Base-by-base conservation (phyloP, 2,329 filamentous ascomycete genomes). In the Diaporthe citri region DNA sequence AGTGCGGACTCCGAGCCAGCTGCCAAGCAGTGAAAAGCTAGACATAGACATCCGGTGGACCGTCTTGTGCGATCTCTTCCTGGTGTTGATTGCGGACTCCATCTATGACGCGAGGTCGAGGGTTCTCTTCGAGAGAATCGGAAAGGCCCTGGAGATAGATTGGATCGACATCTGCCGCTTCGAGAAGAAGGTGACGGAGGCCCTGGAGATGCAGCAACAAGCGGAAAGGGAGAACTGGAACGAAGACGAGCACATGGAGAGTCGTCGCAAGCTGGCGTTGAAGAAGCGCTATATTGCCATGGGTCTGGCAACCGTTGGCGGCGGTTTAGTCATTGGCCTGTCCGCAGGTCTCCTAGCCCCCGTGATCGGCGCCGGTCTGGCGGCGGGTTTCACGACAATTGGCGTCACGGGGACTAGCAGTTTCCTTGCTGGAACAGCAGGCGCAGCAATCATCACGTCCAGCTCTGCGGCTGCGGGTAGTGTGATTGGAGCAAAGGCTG, bases 1-100 rank as follows among this genome's bases (percentile, higher is more conserved):
- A 77, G 95, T 97, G 25, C 93, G 93, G 79, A 95, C 91, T 0
- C 95, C 95, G 0, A 95, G 94, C 2, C 93, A 98, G 80, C 88
- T 98, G 77, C 94, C 95, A 0, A 91, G 90, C 4, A 95, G 93
- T 2, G 91, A 93, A 73, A 97, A 94, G 79, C 94, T 99, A 75
- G 96, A 98, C 81, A 97, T 99, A 75, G 97, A 99, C 82, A 89
- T 99, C 72, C 92, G 97, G 25, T 99, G 97, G 97, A 99, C 97
- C 0, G 94, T 98, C 0, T 90, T 99, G 3, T 99, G 97, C 82
- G 97, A 99, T 83, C 86, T 99, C 6, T 99, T 99, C 82, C 89
- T 99, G 5, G 92, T 98, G 6, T 89, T 99, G n/a, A 96, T 99
- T 79, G 94, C 96, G n/a, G 96, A 98, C 83, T 97, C 95, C 0